Percentiles rank a stretch among this genome's conserved stretches.
Conservation (phyloP, 768 basidiomycete species). For the Termitomyces sp. region DNA sequence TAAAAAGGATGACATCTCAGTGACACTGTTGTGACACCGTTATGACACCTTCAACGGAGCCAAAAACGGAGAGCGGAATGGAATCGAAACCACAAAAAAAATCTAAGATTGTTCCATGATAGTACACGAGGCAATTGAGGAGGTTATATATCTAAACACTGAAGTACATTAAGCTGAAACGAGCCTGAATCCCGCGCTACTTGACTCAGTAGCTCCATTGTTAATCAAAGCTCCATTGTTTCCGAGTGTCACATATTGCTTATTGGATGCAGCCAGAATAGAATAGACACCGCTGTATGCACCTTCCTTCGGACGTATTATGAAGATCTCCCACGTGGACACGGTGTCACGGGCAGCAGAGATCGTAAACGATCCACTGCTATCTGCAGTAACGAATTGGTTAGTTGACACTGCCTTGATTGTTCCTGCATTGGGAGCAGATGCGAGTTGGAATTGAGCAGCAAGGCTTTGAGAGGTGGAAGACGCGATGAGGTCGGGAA, state of each 20-base stretch:
- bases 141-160: background rate
- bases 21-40: background rate
- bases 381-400: conserved; percentile 27
- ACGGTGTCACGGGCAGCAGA: conserved; percentile 21
- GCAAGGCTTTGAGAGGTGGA: conserved; percentile 14
- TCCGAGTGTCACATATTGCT: conserved; percentile 20
- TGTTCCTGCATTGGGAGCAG: conserved; percentile 23
- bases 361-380: conserved; percentile 19
- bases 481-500: conserved; percentile 20
- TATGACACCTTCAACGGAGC: background rate
- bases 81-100: background rate
- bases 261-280: conserved; percentile 25
- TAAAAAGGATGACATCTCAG: background rate
- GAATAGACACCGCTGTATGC: conserved; percentile 22
- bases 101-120: background rate
- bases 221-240: conserved; percentile 21
- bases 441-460: conserved; percentile 20
- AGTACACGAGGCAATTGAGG: background rate
- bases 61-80: background rate
- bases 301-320: conserved; percentile 19
- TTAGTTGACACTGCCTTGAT: conserved; percentile 18
- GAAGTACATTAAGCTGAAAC: background rate
- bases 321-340: conserved; percentile 24
- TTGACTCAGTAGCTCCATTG: conserved; percentile 16
- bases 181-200: conserved; percentile 21